Evolutionary conservation across 768 basidiomycete genomes (phyloP).

Genomic region (Trametes meyenii): DNA sequence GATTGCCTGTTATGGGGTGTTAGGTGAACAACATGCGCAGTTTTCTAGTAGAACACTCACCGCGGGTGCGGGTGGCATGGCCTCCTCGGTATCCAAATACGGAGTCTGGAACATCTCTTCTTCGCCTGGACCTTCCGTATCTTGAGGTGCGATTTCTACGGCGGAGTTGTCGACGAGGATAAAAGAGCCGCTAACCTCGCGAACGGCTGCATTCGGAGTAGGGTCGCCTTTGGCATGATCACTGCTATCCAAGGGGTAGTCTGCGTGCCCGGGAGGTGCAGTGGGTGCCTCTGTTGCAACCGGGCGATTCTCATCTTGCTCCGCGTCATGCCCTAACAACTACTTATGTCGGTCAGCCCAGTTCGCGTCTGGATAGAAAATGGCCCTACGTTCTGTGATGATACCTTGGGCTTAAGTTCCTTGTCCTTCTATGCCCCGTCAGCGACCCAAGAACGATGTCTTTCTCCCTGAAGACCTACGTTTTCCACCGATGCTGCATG

Average conservation of each 20-base stretch:
- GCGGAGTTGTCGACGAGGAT: conserved; percentile 1
- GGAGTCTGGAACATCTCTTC: conserved; percentile 5
- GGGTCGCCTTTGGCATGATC: background rate
- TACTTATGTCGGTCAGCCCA: background rate
- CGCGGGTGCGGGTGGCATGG: background rate
- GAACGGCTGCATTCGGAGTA: background rate
- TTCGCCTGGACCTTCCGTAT: background rate
- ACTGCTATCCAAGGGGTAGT: background rate
- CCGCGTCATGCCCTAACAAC: background rate
- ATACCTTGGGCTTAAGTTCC: too few relatives aligned
- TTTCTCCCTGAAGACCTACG: background rate
- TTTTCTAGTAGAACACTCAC: background rate
- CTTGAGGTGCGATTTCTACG: background rate
- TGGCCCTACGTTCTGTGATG: too few relatives aligned
- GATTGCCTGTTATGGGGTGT: too few relatives aligned
- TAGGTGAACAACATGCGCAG: background rate
- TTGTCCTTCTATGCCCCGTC: too few relatives aligned
- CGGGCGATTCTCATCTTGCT: conserved; percentile 5
- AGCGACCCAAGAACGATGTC: too few relatives aligned
- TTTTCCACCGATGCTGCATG: background rate
- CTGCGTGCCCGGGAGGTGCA: background rate
- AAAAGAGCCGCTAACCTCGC: conserved; percentile 13
- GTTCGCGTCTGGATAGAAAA: too few relatives aligned
- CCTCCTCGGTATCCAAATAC: background rate
- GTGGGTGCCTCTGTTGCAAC: background rate